A percentile compares a stretch with the other conserved stretches of the same genome.
phyloP scores from a whole-genome alignment of 139 green algal species.

The Picochlorum sp. region DNA sequence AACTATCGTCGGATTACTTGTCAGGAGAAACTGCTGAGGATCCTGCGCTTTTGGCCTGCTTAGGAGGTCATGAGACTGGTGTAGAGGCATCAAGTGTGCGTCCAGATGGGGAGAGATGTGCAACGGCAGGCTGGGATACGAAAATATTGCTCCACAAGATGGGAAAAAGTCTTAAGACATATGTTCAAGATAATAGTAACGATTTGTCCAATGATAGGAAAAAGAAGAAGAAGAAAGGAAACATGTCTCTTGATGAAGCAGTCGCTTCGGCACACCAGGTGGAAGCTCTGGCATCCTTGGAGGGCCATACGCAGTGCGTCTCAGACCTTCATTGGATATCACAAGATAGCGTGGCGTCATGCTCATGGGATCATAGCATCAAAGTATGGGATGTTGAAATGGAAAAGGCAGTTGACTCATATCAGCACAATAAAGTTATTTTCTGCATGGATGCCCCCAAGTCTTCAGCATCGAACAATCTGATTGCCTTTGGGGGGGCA shows the following conservation, averaged over 20 bases:
- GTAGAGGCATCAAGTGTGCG: constrained; percentile 37
- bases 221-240: constrained; percentile 31
- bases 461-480: background rate
- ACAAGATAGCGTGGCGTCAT: constrained; percentile 35
- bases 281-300: constrained; percentile 18
- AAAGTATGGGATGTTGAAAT: constrained; percentile 55
- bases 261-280: constrained; percentile 11
- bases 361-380: constrained; percentile 73
- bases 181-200: constrained; percentile 2
- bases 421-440: constrained; percentile 61
- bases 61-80: constrained; percentile 42
- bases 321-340: constrained; percentile 41
- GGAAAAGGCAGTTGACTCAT: constrained; percentile 33
- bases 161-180: background rate
- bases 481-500: constrained; percentile 62
- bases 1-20: too few species aligned
- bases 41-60: constrained; percentile 1
- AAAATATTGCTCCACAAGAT: constrained; percentile 46
- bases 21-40: background rate
- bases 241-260: background rate
- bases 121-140: constrained; percentile 57
- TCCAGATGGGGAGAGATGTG: constrained; percentile 27
- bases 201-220: background rate
- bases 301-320: constrained; percentile 64
- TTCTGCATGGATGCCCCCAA: constrained; percentile 34